A percentile compares a stretch with the other conserved stretches of the same genome.
These are phyloP conservation scores for Rhizopus arrhizus DNA, from an alignment of 371 early-diverging fungal species.

Conservation along the genomic window DNA sequence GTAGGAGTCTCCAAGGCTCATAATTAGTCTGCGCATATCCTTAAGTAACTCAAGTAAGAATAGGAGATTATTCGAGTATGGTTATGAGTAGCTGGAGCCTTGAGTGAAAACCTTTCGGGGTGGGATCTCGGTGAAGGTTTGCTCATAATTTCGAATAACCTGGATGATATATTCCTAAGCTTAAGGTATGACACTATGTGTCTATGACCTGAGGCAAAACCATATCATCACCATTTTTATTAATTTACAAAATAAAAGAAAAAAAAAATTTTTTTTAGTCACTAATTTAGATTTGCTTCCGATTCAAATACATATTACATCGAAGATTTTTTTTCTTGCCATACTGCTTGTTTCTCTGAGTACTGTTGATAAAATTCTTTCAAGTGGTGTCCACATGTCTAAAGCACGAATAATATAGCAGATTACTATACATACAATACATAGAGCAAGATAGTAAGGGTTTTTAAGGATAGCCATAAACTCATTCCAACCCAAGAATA, in stretches of 20 bases:
- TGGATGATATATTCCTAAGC: conserved; percentile 52
- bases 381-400: conserved; percentile 69
- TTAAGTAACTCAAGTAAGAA: conserved; percentile 33
- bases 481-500: conserved; percentile 93
- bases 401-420: conserved; percentile 66
- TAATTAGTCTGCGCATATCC: conserved; percentile 31
- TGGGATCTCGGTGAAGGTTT: conserved; percentile 23
- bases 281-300: not conserved
- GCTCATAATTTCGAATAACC: conserved; percentile 25
- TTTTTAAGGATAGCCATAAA: conserved; percentile 79
- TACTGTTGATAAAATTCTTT: conserved; percentile 49
- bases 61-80: conserved; percentile 25
- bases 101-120: conserved; percentile 24
- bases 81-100: conserved; percentile 20
- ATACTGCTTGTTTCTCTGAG: conserved; percentile 48
- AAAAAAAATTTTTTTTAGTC: conserved; percentile 1
- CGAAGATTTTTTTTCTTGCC: conserved; percentile 33
- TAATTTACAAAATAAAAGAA: conserved; percentile 24
- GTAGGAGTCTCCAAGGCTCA: conserved; percentile 6
- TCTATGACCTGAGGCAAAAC: conserved; percentile 44
- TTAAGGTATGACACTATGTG: conserved; percentile 42
- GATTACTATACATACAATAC: conserved; percentile 47
- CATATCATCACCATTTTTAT: conserved; percentile 40
- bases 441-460: conserved; percentile 77
- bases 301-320: conserved; percentile 1